Base-by-base conservation (phyloP, 257 asterid genomes). In the Dorcoceras hygrometricum region DNA sequence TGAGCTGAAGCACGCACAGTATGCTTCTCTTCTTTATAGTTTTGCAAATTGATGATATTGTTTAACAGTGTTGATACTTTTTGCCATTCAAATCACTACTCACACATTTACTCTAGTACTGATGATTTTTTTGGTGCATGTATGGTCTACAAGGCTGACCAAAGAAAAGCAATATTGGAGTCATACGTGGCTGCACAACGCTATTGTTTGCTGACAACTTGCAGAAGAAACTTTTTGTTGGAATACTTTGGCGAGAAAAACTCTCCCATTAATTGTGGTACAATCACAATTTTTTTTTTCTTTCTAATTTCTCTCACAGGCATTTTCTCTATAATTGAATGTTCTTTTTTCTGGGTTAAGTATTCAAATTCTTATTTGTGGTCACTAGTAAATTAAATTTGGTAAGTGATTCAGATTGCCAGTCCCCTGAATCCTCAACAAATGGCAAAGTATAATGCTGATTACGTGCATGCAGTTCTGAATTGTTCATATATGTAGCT, bases 141-240 rank as follows among this genome's bases (percentile, higher is more conserved):
- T 60, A 63, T 66, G 79, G 59, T 34, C 57, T 62, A 71, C 62
- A 85, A 92, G 98, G 89, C 82, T 62, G 86, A 75, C 57, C 98
- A 92, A 81, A 83, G 89, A 75, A 83, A 77, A 78, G 88, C 95
- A 73, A 86, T 89, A 75, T 32, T 84, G 84, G 96, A 89, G 80
- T 86, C 98, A 63, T 80, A 82, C 75, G 65, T 59, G 54, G 88
- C 93, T 28, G 98, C 98, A 36, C 90, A 85, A 69, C 91, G 71
- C 71, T 92, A 83, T 71, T 92, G 96, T 85, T 75, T 76, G 81
- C 82, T 73, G 80, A 78, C 97, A 83, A 82, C 87, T 66, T 92
- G 98, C 83, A 84, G 98, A 84, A 86, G 98, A 80, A 86, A 87
- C 75, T 89, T 63, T 86, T 78, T 92, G 74, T 81, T 92, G 75